phyloP scores from a whole-genome alignment of 495 filamentous ascomycete genomes.

The Chaetomium fimeti region DNA sequence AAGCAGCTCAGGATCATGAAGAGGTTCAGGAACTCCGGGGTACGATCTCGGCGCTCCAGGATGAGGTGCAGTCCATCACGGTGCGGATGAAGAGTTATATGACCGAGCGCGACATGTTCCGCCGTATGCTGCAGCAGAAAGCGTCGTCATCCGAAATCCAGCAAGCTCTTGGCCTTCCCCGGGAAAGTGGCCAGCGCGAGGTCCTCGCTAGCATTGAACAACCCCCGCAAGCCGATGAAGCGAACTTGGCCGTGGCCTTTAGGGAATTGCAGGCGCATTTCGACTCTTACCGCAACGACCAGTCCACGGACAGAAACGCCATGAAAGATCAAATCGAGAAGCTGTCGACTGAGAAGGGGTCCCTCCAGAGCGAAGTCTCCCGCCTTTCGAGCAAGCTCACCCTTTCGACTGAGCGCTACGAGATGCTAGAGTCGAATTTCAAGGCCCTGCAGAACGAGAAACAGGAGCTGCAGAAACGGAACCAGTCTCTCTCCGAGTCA shows the following conservation, averaged over 20 bases:
- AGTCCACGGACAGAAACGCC: slow-evolving; percentile 69
- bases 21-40: slow-evolving; percentile 68
- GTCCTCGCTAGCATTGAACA: slow-evolving; percentile 54
- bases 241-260: slow-evolving; percentile 52
- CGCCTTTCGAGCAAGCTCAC: slow-evolving; percentile 76
- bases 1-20: slow-evolving; percentile 67
- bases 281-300: slow-evolving; percentile 84
- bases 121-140: slow-evolving; percentile 80
- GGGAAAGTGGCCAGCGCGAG: slow-evolving; percentile 47
- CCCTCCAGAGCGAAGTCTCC: slow-evolving; percentile 75
- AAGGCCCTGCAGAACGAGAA: slow-evolving; percentile 80
- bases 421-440: slow-evolving; percentile 88
- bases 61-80: slow-evolving; percentile 73
- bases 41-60: slow-evolving; percentile 58
- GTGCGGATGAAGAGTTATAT: slow-evolving; percentile 87
- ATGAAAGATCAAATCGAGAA: slow-evolving; percentile 84
- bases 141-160: slow-evolving; percentile 58
- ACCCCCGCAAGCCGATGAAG: slow-evolving; percentile 40
- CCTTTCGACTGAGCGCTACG: slow-evolving; percentile 75
- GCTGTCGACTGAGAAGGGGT: slow-evolving; percentile 74
- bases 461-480: slow-evolving; percentile 75
- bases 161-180: slow-evolving; percentile 65
- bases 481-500: slow-evolving; percentile 69
- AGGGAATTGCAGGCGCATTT: slow-evolving; percentile 87
- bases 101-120: slow-evolving; percentile 94